Evolutionary conservation across 495 filamentous ascomycete species (phyloP), one percentile per base, ranked within the genome.

Genomic region (Pyrenula aspistea): DNA sequence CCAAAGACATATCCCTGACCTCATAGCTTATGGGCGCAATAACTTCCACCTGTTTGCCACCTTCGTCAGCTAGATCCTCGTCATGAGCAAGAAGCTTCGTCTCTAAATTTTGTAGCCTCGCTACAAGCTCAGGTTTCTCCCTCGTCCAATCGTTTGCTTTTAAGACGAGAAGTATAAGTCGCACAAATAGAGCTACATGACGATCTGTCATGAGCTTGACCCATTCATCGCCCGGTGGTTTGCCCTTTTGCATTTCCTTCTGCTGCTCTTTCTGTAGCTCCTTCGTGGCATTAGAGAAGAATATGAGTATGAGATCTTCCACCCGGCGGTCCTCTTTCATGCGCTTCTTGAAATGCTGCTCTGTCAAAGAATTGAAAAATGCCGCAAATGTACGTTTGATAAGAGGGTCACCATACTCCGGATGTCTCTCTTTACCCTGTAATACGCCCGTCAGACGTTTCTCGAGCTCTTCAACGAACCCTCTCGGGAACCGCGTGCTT

Each of bases 1-100:
- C 94, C 68, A 96, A 79, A 21, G 83, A 84, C 94, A 99, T 99
- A 65, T 99, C 94, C 72, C 91, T 95, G 53, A 96, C 84, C 67
- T 95, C 86, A 65, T 95, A 90, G 67, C 83, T 93, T 51, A 93
- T 67, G 1, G 91, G 88, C 10, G 88, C 82, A 24, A 85, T 76
- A 8, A 89, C 87, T 66, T 95, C 91, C 24, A 89, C 80, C 15
- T 80, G 80, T 25, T 80, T 78, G 53, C 79, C 73, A 52, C 79
- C 73, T 63, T 61, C 73, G 64, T 76, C 66, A 55, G 76, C 72
- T 23, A 98, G 77, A 66, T 95, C 90, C 68, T 96, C 88, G 65
- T 98, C 93, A 67, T 96, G 91, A n/a, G 85, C 83, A 59, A 99
- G 77, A 47, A 99, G 81, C 71, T 97, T 97, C 61, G 82, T 91